These are phyloP conservation scores for Phialemonium atrogriseum DNA, from an alignment of 2,329 filamentous ascomycete species.

Conservation along the genomic window DNA sequence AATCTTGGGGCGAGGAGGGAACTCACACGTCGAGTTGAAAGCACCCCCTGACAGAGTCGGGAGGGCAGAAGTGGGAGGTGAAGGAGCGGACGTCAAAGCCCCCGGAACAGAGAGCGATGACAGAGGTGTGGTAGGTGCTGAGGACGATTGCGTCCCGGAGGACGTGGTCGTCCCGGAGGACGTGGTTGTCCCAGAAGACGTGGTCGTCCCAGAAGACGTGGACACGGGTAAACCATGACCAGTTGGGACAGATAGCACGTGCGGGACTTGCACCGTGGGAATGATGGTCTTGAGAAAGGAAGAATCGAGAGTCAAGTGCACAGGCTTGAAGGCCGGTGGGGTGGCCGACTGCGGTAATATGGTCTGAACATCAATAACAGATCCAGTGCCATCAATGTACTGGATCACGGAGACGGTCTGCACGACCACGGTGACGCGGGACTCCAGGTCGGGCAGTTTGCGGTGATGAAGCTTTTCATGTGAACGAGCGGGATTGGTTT, in stretches of 20 bases:
- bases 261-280: too few species aligned
- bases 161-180: constrained; percentile 12
- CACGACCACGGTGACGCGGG: constrained; percentile 36
- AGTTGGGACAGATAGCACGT: background rate
- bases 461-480: constrained; percentile 17
- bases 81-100: constrained; percentile 24
- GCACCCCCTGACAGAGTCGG: constrained; percentile 11
- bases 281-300: too few species aligned
- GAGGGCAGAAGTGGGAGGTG: constrained; percentile 12
- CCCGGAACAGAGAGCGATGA: constrained; percentile 14
- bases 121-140: constrained; percentile 10
- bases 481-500: constrained; percentile 13
- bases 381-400: constrained; percentile 39
- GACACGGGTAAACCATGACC: constrained; percentile 11
- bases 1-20: background rate
- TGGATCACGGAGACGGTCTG: constrained; percentile 49
- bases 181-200: constrained; percentile 11
- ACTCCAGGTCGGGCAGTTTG: constrained; percentile 15
- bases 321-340: too few species aligned
- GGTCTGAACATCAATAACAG: constrained; percentile 35
- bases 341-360: constrained; percentile 27
- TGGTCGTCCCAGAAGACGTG: constrained; percentile 11
- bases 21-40: constrained; percentile 16
- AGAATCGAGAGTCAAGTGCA: too few species aligned
- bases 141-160: constrained; percentile 8